Base-by-base conservation (phyloP, 768 basidiomycete species). In the Pisolithus marmoratus region DNA sequence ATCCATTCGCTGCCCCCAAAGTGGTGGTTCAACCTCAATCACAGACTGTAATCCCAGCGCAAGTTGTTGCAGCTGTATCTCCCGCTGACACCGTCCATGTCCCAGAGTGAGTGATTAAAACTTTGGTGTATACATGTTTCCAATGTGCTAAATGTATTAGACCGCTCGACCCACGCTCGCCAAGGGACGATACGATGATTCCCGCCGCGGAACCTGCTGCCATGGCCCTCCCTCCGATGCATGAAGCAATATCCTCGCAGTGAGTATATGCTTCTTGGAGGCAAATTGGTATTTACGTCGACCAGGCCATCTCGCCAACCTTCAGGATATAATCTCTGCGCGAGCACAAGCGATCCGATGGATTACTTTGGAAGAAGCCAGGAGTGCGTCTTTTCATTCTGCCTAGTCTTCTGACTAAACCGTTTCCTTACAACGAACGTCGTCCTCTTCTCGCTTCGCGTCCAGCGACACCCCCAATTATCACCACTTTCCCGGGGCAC, bases 401-500 rank as follows among this genome's bases (percentile, higher is more conserved):
- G 8, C n/a, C 9, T 3, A 15, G 36, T 23, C 1, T 14, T 27
- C 54, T 57, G 11, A 62, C 27, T 1, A 15, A 34, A 34, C 3
- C 34, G 15, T 34, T 19, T n/a, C 20, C 26, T 38, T 8, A 14
- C 52, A 84, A 83, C 55, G 83, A 84, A 67, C 71, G 72, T 0
- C 72, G 68, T 12, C 83, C 83, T 3, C 71, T 84, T 11, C 72
- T 83, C 9, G 4, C 27, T 31, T 70, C 70, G 17, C 63, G 67
- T 11, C 66, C 69, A 0, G 52, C 65, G 2, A 70, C 71, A 0
- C 65, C 68, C 4, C 59, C 49, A 1, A 62, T 65, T 44, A 53
- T 57, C 34, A 70, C 66, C 49, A 55, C 40, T 29, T 66, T 51
- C 54, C 56, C 51, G 15, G 24, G 45, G 8, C 60, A 53, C 15